These are phyloP conservation scores for Agrocybe chaxingu DNA, from an alignment of 768 basidiomycete species.

Conservation along the genomic window DNA sequence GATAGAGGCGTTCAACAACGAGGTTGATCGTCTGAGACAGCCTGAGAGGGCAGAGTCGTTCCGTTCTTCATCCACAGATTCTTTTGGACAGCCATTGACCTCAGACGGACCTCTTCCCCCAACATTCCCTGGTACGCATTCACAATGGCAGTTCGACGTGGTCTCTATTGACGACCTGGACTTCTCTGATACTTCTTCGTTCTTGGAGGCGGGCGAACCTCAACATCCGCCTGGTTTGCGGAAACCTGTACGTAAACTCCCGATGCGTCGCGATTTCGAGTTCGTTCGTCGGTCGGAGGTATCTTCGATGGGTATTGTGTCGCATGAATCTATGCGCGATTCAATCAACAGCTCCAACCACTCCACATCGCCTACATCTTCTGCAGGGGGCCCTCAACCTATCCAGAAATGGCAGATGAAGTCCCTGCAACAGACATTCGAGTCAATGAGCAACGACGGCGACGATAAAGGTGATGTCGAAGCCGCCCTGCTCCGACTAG, in stretches of 20 bases:
- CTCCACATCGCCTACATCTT: slow-evolving; percentile 32
- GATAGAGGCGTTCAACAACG: slow-evolving; percentile 1
- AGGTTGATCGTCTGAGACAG: slow-evolving; percentile 2
- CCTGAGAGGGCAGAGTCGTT: slow-evolving; percentile 33
- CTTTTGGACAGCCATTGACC: slow-evolving; percentile 43
- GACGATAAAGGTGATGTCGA: slow-evolving; percentile 75
- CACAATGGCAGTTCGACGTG: slow-evolving; percentile 65
- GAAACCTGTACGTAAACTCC: slow-evolving; percentile 55
- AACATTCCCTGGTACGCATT: slow-evolving; percentile 34
- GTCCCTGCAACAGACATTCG: slow-evolving; percentile 51
- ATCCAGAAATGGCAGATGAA: slow-evolving; percentile 86
- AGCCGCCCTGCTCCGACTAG: slow-evolving; percentile 73
- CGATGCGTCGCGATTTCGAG: slow-evolving; percentile 76
- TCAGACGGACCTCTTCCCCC: slow-evolving; percentile 28
- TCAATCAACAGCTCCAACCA: slow-evolving; percentile 38
- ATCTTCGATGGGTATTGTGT: slow-evolving; percentile 75
- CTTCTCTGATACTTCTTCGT: slow-evolving; percentile 74
- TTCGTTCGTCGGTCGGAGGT: slow-evolving; percentile 73
- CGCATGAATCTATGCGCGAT: slow-evolving; percentile 58
- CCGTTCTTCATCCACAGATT: slow-evolving; percentile 47
- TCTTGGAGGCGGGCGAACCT: slow-evolving; percentile 36
- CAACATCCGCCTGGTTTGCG: slow-evolving; percentile 51
- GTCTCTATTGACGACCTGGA: slow-evolving; percentile 79
- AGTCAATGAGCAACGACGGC: slow-evolving; percentile 70
- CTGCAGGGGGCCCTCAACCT: slow-evolving; percentile 35